Percentiles rank a stretch among this genome's conserved stretches.
phyloP scores from a whole-genome alignment of 352 stramenopile species.

The Globisporangium spinosum region DNA sequence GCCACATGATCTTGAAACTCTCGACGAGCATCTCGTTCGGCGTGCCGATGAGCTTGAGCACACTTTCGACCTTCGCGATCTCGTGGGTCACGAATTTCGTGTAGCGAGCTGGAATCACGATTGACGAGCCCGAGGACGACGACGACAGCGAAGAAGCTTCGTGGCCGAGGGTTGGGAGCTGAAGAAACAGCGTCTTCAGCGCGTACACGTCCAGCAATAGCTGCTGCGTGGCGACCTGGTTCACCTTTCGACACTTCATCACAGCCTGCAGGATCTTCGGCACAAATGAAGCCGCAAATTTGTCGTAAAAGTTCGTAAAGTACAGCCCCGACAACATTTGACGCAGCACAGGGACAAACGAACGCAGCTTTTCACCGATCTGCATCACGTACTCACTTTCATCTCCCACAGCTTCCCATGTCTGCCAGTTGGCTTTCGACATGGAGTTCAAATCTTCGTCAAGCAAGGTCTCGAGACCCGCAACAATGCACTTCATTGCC shows the following conservation, averaged over 20 bases:
- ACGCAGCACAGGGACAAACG: constrained; percentile 89
- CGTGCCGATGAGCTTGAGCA: constrained; percentile 97
- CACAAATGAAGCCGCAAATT: constrained; percentile 93
- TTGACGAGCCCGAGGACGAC: constrained; percentile 26
- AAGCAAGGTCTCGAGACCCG: constrained; percentile 88
- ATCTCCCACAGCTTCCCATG: constrained; percentile 94
- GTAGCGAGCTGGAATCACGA: constrained; percentile 90
- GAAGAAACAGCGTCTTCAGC: constrained; percentile 95
- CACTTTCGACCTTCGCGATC: constrained; percentile 94
- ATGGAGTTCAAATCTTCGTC: constrained; percentile 91
- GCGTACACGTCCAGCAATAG: constrained; percentile 98
- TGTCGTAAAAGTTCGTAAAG: constrained; percentile 98
- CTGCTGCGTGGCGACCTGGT: constrained; percentile 96
- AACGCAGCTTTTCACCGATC: constrained; percentile 91
- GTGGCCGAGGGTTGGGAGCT: constrained; percentile 86
- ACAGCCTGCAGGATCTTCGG: constrained; percentile 87
- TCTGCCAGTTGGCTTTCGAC: constrained; percentile 91
- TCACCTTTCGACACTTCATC: constrained; percentile 91
- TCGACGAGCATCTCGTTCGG: constrained; percentile 94
- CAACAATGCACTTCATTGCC: constrained; percentile 94
- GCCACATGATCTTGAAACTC: constrained; percentile 96
- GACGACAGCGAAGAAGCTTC: constrained; percentile 40
- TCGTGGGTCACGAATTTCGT: constrained; percentile 96
- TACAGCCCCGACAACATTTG: constrained; percentile 91
- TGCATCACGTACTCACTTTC: constrained; percentile 93